phyloP scores from a whole-genome alignment of 202 grass and related monocot genomes.

The Zoysia matrella region DNA sequence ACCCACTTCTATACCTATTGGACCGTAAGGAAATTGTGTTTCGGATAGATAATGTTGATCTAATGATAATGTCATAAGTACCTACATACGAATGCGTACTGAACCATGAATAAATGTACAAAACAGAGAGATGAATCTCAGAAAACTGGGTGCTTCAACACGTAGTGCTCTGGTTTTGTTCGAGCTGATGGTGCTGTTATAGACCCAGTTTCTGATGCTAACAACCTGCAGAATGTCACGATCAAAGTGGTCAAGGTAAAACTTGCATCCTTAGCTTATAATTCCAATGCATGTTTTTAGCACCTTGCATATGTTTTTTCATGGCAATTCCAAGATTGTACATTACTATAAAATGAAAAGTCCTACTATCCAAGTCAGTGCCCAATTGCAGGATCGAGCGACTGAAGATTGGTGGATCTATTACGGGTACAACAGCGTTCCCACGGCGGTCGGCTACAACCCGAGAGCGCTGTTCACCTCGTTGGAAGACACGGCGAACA shows the following conservation, averaged over 20 bases:
- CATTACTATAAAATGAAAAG: too few species aligned
- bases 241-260: constrained; percentile 1
- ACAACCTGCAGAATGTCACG: background rate
- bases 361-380: too few species aligned
- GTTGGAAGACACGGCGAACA: background rate
- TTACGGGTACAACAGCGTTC: background rate
- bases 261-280: background rate
- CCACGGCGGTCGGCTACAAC: constrained; percentile 2
- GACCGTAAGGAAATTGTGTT: background rate
- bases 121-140: background rate
- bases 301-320: too few species aligned
- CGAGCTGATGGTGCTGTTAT: background rate
- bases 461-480: background rate
- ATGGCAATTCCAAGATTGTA: too few species aligned
- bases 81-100: background rate
- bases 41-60: background rate
- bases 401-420: background rate
- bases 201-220: background rate
- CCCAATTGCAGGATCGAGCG: background rate
- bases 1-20: background rate
- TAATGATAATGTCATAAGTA: background rate
- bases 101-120: background rate
- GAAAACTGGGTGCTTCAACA: background rate
- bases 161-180: constrained; percentile 1
- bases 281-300: too few species aligned